Conservation (phyloP, 2,329 filamentous ascomycete genomes). For the Diaporthe sp. region DNA sequence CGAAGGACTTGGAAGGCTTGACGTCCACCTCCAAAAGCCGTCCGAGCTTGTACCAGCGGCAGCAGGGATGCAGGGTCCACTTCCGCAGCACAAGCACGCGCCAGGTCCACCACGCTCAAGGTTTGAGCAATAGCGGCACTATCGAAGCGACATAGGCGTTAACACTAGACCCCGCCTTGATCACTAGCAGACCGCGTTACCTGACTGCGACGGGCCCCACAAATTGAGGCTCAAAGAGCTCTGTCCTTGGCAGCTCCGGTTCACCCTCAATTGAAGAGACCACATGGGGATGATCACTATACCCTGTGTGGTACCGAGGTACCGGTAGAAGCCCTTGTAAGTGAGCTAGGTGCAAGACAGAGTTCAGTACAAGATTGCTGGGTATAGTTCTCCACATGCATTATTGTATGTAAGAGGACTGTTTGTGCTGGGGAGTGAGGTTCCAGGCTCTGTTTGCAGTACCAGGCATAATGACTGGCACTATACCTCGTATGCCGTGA, state of each 20-base stretch:
- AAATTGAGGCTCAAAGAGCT: conserved; percentile 24
- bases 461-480: background rate
- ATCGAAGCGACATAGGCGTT: background rate
- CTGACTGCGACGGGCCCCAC: background rate
- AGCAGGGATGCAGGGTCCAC: conserved; percentile 29
- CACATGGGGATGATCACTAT: conserved; percentile 24
- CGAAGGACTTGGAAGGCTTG: conserved; percentile 33
- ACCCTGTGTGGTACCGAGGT: background rate
- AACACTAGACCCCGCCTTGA: background rate
- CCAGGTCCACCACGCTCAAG: background rate
- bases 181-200: background rate
- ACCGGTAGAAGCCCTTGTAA: background rate
- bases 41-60: conserved; percentile 13
- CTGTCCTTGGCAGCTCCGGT: conserved; percentile 9
- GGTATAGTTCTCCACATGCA: background rate
- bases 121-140: background rate
- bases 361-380: background rate
- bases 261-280: background rate
- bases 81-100: background rate
- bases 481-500: background rate
- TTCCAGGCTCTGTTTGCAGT: background rate
- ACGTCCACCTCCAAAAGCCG: conserved; percentile 30
- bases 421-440: background rate
- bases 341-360: background rate
- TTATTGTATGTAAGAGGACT: background rate